phyloP scores from a whole-genome alignment of 75 land plant genomes.

The Isoetes taiwanensis region DNA sequence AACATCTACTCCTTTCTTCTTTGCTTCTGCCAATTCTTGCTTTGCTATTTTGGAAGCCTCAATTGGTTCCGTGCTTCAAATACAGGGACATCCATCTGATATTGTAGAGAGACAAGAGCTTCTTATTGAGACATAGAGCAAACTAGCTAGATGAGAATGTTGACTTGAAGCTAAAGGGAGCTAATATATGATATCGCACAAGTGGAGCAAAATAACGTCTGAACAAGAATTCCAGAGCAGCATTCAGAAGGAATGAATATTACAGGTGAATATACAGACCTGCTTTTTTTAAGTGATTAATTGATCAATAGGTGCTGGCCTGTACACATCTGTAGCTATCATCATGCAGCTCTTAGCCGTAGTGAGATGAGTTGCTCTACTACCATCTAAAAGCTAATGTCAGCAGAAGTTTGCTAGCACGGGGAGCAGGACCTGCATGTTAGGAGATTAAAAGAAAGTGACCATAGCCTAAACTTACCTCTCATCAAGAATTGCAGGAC shows the following conservation, averaged over 20 bases:
- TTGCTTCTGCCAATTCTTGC: slow-evolving; percentile 69
- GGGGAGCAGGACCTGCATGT: too few relatives aligned
- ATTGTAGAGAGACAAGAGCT: too few relatives aligned
- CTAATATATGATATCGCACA: background rate
- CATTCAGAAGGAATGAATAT: background rate
- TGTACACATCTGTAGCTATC: slow-evolving; percentile 88
- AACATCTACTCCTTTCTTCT: slow-evolving; percentile 62
- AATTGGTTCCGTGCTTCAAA: slow-evolving; percentile 59
- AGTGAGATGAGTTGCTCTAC: too few relatives aligned
- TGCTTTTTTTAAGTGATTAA: slow-evolving; percentile 79
- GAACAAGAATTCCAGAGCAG: too few relatives aligned
- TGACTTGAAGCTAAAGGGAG: background rate
- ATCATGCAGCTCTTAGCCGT: slow-evolving; percentile 87
- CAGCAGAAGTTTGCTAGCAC: too few relatives aligned
- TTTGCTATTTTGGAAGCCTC: slow-evolving; percentile 71
- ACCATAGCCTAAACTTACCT: too few relatives aligned
- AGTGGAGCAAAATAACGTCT: background rate
- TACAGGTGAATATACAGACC: slow-evolving; percentile 26
- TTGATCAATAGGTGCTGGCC: slow-evolving; percentile 99
- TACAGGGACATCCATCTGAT: slow-evolving; percentile 83
- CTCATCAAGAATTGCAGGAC: too few relatives aligned
- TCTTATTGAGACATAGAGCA: background rate
- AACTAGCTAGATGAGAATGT: background rate
- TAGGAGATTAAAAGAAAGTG: too few relatives aligned
- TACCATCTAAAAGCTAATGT: too few relatives aligned